Percentiles rank a stretch among this genome's conserved stretches.
These are phyloP conservation scores for Asclepias syriaca DNA, from an alignment of 257 asterid genomes.

Conservation along the genomic window DNA sequence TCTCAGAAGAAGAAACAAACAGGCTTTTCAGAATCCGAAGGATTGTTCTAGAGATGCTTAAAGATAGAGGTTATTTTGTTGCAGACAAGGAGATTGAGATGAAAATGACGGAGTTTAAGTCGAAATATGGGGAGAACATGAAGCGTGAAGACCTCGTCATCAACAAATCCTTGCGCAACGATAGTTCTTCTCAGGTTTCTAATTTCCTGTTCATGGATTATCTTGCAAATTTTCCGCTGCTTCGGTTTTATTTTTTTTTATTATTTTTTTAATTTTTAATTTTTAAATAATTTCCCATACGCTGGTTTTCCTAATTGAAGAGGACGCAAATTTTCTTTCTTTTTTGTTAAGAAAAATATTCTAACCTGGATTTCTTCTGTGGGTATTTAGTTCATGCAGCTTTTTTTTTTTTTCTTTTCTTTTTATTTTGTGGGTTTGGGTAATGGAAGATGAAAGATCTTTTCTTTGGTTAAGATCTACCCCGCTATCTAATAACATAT, in stretches of 20 bases:
- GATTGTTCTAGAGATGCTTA: constrained; percentile 31
- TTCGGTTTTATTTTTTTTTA: too few species aligned
- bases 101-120: constrained; percentile 17
- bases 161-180: constrained; percentile 40
- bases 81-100: constrained; percentile 30
- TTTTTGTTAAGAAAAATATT: neutral
- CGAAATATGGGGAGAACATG: constrained; percentile 62
- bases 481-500: too few species aligned
- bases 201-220: neutral
- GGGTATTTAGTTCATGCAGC: neutral
- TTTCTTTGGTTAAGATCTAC: too few species aligned
- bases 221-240: neutral
- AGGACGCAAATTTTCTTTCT: neutral
- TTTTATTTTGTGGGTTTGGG: too few species aligned
- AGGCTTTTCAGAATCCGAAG: constrained; percentile 25
- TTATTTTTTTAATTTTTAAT: too few species aligned
- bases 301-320: neutral
- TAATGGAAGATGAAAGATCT: too few species aligned
- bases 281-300: too few species aligned
- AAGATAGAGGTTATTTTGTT: constrained; percentile 32
- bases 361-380: neutral
- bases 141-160: constrained; percentile 70
- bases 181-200: constrained; percentile 51
- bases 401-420: too few species aligned
- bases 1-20: constrained; percentile 20